Evolutionary conservation across 495 filamentous ascomycete genomes (phyloP).

Genomic region (Penicillium steckii): DNA sequence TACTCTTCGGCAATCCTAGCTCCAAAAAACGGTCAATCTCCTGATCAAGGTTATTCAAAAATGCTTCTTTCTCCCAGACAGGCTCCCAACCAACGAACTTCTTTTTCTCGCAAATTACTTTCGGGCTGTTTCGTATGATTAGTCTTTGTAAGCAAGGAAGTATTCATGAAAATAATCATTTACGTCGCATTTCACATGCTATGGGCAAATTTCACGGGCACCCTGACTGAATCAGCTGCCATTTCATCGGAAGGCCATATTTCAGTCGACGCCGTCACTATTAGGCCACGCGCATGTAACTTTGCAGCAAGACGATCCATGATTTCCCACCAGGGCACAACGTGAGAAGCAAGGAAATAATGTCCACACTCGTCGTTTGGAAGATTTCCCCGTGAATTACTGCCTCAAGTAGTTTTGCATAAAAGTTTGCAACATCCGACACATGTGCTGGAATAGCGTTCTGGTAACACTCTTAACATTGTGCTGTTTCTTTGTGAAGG

Average conservation of each 20-base stretch:
- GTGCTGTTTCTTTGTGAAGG: background rate
- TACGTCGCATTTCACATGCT: constrained; percentile 1
- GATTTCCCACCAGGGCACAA: constrained; percentile 2
- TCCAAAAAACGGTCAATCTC: constrained; percentile 10
- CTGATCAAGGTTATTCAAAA: constrained; percentile 1
- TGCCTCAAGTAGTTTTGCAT: constrained; percentile 2
- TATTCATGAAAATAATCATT: background rate
- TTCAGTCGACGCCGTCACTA: background rate
- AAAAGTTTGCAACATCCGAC: constrained; percentile 6
- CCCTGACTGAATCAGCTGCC: background rate
- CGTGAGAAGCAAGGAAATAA: background rate
- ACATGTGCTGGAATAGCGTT: constrained; percentile 1
- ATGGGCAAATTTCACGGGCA: background rate
- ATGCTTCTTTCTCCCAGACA: background rate
- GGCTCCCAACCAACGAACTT: constrained; percentile 4
- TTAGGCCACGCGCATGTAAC: background rate
- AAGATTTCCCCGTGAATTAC: background rate
- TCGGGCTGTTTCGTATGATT: background rate
- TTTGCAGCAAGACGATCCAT: background rate
- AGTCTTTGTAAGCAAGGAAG: background rate
- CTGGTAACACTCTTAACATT: background rate
- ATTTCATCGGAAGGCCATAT: constrained; percentile 4
- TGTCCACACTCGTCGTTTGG: background rate
- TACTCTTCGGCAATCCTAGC: constrained; percentile 4
- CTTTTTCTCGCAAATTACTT: background rate